Base-by-base conservation (phyloP, 495 filamentous ascomycete genomes). In the Margaritispora aquatica region DNA sequence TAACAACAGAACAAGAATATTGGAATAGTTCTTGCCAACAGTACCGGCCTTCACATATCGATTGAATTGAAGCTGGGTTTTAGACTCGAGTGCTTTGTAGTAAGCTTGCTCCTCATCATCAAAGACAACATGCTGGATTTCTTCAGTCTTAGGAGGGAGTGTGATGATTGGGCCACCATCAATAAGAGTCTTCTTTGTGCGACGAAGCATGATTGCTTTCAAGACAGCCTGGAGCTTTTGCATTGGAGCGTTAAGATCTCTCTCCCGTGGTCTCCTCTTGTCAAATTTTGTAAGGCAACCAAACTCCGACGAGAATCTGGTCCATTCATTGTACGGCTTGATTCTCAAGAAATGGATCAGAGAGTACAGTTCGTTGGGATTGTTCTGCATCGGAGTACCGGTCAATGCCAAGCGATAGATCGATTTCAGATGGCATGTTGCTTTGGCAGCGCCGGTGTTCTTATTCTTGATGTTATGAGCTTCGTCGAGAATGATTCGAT, bases 301-400 rank as follows among this genome's bases (percentile, higher is more conserved):
- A 57, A 77, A 77, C 21, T 59, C 0, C 79, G 20, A 5, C 8
- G 49, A 21, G 24, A 67, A 68, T 46, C 62, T 27, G 8, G 56
- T 71, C 68, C 77, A 78, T 1, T 84, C 79, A 58, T 79, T 78
- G 69, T 92, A 97, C n/a, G 93, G 92, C 47, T 76, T 81, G 63
- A 95, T 94, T 2, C 82, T 76, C 48, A 97, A 77, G 70, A 97
- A 98, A 22, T 78, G 80, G 51, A 98, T 77, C 29, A 97, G 74
- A 2, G 91, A 86, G 66, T 84, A 92, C n/a, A 96, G 73, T 66
- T 97, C 94, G 27, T 80, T 77, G 1, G 93, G 83, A 15, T 77
- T 84, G 65, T 98, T 97, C 86, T 94, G 92, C 85, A 96, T 95
- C 0, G 94, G 94, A 0, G 91, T 97, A 7, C 94, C 94, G 11